Percentiles rank a stretch among this genome's conserved stretches.
Conservation (phyloP, 352 stramenopile species). For the Phytophthora citricola region DNA sequence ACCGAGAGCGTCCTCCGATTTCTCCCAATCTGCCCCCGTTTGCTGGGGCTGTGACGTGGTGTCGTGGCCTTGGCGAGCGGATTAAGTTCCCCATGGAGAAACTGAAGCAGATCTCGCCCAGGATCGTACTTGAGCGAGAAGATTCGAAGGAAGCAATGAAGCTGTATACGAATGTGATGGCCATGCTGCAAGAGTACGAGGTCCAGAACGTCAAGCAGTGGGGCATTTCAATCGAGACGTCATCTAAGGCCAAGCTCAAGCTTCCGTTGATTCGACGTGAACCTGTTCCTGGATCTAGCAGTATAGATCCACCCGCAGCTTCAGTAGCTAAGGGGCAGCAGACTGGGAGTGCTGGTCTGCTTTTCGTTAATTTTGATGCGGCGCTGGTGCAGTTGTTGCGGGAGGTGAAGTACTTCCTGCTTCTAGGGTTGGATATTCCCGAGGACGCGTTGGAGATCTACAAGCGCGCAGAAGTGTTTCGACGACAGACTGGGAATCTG, state of each 20-base stretch:
- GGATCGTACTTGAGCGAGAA: conserved; percentile 87
- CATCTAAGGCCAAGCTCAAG: conserved; percentile 88
- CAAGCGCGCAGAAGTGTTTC: conserved; percentile 91
- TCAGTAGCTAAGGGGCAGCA: conserved; percentile 13
- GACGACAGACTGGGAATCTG: conserved; percentile 91
- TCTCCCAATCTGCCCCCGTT: conserved; percentile 91
- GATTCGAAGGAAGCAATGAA: conserved; percentile 92
- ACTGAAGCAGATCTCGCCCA: conserved; percentile 76
- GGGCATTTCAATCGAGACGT: conserved; percentile 81
- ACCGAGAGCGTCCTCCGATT: conserved; percentile 86
- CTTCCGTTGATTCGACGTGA: conserved; percentile 84
- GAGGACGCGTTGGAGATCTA: conserved; percentile 92
- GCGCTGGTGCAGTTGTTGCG: conserved; percentile 90
- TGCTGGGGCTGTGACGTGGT: conserved; percentile 92
- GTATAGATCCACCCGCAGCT: conserved; percentile 7
- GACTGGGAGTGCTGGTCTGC: conserved; percentile 23
- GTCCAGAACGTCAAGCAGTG: conserved; percentile 86
- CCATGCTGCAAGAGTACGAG: conserved; percentile 83
- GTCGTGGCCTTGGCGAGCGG: conserved; percentile 81
- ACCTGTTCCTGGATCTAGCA: conserved; percentile 16
- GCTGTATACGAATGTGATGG: conserved; percentile 90
- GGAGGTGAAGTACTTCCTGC: conserved; percentile 95
- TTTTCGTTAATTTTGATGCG: conserved; percentile 93
- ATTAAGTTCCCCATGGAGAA: conserved; percentile 93
- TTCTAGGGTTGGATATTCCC: conserved; percentile 90